Percentiles rank a stretch among this genome's conserved stretches.
Evolutionary conservation across 2,329 filamentous ascomycete genomes (phyloP).

Genomic region (Onygena corvina): DNA sequence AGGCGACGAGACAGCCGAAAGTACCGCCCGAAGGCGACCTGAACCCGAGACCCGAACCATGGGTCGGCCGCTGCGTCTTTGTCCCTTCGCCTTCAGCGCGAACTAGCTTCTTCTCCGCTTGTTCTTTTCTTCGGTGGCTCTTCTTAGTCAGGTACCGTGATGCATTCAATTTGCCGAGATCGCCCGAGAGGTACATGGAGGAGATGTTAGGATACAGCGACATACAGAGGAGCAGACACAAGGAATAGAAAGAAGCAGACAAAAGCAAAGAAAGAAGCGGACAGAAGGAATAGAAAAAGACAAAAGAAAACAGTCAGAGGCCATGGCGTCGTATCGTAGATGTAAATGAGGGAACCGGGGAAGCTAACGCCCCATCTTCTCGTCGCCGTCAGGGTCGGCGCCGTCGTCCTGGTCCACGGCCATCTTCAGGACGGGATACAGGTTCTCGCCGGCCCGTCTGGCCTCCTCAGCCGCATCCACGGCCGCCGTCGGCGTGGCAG

Average conservation of each 20-base stretch:
- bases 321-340: conserved; percentile 8
- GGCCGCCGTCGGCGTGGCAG: neutral
- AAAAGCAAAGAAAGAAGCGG: conserved; percentile 13
- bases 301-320: conserved; percentile 17
- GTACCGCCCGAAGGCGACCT: neutral
- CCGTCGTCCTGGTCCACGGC: conserved; percentile 23
- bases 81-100: neutral
- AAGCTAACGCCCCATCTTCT: conserved; percentile 25
- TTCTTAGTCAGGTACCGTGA: neutral
- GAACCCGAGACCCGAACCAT: neutral
- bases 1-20: neutral
- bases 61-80: neutral
- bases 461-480: conserved; percentile 7
- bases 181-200: neutral
- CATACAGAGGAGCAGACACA: conserved; percentile 1
- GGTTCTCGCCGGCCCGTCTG: conserved; percentile 7
- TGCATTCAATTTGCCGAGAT: too few relatives aligned
- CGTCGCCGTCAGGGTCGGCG: conserved; percentile 27
- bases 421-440: conserved; percentile 20
- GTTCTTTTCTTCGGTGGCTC: too few relatives aligned
- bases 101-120: too few relatives aligned
- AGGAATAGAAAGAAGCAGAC: conserved; percentile 5
- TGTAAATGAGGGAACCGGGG: neutral
- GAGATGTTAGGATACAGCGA: conserved; percentile 6
- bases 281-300: conserved; percentile 7